Percentiles rank a stretch among this genome's conserved stretches.
phyloP scores from a whole-genome alignment of 257 asterid genomes.

The Solanum tacnaense region DNA sequence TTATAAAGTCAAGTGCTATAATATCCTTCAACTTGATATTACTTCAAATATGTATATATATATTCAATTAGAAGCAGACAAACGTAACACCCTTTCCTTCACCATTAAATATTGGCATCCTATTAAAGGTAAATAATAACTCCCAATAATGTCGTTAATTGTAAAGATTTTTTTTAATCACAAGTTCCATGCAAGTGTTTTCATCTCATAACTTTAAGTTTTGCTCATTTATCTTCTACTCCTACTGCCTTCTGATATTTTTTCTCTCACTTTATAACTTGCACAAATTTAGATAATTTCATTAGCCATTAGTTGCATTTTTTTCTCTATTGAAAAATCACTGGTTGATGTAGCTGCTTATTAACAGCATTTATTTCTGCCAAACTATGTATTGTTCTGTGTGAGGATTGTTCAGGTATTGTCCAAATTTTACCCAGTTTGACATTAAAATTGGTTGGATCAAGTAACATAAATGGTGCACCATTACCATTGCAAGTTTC shows the following conservation, averaged over 20 bases:
- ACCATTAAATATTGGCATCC: neutral
- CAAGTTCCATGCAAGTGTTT: neutral
- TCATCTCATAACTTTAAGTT: neutral
- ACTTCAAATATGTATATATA: neutral
- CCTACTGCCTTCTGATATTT: neutral
- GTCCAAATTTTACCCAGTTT: neutral
- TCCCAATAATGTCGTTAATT: neutral
- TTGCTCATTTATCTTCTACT: neutral
- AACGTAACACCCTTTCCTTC: neutral
- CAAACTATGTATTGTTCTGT: neutral
- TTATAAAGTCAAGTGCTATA: neutral
- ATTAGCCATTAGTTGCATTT: neutral
- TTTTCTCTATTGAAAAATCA: neutral
- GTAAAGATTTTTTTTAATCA: neutral
- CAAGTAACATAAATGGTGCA: neutral
- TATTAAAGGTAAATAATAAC: neutral
- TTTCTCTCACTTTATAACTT: neutral
- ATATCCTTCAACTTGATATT: neutral
- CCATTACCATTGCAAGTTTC: neutral
- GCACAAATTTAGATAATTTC: neutral
- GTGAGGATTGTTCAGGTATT: neutral
- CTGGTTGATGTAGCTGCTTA: neutral
- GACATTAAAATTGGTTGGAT: neutral
- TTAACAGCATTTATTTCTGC: neutral
- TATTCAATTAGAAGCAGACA: neutral